Conservation (phyloP, 164 flowering plant genomes). For the Vitis cinerea region DNA sequence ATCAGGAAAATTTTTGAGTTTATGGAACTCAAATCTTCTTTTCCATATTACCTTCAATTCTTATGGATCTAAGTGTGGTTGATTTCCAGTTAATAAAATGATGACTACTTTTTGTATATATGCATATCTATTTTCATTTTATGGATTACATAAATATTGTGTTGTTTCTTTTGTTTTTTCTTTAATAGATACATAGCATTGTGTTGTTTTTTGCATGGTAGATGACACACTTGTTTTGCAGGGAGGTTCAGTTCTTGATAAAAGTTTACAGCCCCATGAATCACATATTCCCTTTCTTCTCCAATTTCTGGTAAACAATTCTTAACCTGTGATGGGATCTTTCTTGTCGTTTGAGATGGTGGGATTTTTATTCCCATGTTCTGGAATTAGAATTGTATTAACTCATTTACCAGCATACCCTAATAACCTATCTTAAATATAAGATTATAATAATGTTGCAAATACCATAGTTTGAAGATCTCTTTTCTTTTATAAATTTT, state of each 20-base stretch:
- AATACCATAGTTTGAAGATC: no score
- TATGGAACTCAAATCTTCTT: neutral
- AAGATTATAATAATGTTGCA: no score
- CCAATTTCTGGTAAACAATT: conserved; percentile 71
- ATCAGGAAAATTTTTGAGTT: neutral
- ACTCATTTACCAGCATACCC: no score
- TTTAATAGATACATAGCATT: no score
- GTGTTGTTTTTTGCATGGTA: no score
- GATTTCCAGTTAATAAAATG: neutral
- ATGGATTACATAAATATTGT: neutral
- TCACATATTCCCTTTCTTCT: conserved; percentile 94
- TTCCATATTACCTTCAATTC: neutral
- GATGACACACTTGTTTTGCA: conserved; percentile 31
- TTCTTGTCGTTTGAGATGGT: neutral
- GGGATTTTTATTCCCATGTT: no score
- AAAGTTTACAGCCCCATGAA: conserved; percentile 86
- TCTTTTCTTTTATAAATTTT: no score
- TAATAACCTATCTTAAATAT: no score
- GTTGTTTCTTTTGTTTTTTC: no score
- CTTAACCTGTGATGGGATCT: neutral
- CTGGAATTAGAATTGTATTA: no score
- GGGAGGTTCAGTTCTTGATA: conserved; percentile 81
- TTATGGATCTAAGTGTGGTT: neutral
- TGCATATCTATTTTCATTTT: neutral
- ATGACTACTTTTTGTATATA: neutral